Evolutionary conservation across 176 grass and related monocot genomes (phyloP), one percentile per base, ranked within the genome.

Genomic region (Bothriochloa decipiens): DNA sequence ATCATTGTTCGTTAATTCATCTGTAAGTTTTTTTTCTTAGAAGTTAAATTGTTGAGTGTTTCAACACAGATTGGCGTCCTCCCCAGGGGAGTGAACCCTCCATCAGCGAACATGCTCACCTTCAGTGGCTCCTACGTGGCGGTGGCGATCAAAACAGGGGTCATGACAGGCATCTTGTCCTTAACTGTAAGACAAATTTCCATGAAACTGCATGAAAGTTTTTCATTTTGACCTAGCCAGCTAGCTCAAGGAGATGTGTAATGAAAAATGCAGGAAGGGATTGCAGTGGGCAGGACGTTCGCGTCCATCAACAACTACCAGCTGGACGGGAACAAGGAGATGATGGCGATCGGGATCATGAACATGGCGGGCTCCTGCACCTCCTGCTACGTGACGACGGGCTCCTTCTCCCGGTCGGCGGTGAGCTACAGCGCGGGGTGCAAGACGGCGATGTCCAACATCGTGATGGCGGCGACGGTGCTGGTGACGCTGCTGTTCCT

Each of bases 301-400:
- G 97, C 97, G 40, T 99, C 97, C 27, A 87, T 99, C 37, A 99
- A 99, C 74, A 99, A 99, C 85, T 99, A 99, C 86, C 93, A 99
- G 80, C 89, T 99, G 65, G 97, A 99, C 90, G 97, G 97, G 10
- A 99, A 99, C 91, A 99, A 99, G 82, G 97, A 99, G 82, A 99
- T 99, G 97, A 92, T 99, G 89, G 97, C 97, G 22, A 91, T 99
- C 55, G 97, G 97, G 36, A 66, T 95, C 49, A 99, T 99, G 97
- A 99, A 99, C 97, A 96, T 99, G 91, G 90, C 91, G 0, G 97
- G 97, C 0, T 99, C 97, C 1, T 99, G 97, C 78, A 86, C 93
- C 36, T 99, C 97, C 20, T 99, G 97, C 77, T 99, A 99, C 71
- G 91, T 99, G 68, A 99, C 97, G 37, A 99, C 93, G 62, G 94